These are phyloP conservation scores for Podospora anserina DNA, from an alignment of 495 filamentous ascomycete genomes.

Conservation along the genomic window DNA sequence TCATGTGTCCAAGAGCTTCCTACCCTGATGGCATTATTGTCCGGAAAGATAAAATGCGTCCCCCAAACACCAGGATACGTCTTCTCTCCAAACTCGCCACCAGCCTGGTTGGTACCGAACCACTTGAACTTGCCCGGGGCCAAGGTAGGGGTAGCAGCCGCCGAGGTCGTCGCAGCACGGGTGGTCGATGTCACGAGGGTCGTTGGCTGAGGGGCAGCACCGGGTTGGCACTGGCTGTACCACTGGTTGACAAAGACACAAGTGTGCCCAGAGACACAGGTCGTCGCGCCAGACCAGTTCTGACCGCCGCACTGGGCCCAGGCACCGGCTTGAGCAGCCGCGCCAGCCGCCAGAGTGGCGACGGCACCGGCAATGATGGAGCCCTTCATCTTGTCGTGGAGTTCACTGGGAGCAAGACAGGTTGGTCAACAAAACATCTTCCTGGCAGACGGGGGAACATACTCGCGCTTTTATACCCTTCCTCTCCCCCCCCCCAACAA, in stretches of 20 bases:
- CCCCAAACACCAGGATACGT: slow-evolving; percentile 54
- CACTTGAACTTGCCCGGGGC: slow-evolving; percentile 38
- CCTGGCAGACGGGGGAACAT: neutral
- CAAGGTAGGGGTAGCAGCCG: slow-evolving; percentile 14
- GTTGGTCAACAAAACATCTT: slow-evolving; percentile 3
- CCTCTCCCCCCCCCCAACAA: neutral
- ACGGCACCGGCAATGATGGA: slow-evolving; percentile 27
- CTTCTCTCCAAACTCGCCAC: slow-evolving; percentile 54
- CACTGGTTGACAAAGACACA: slow-evolving; percentile 44
- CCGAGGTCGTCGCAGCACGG: slow-evolving; percentile 15
- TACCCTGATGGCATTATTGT: slow-evolving; percentile 45
- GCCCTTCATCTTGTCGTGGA: slow-evolving; percentile 27
- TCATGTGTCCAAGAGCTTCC: slow-evolving; percentile 10
- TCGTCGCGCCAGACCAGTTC: slow-evolving; percentile 38
- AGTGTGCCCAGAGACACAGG: slow-evolving; percentile 40
- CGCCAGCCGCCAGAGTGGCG: slow-evolving; percentile 26
- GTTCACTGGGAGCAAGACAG: neutral
- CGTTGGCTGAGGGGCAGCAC: slow-evolving; percentile 16
- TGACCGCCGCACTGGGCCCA: slow-evolving; percentile 49
- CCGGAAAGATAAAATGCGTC: slow-evolving; percentile 59
- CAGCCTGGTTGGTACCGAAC: slow-evolving; percentile 49
- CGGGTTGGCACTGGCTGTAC: slow-evolving; percentile 43
- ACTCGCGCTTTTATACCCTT: neutral
- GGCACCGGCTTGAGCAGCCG: slow-evolving; percentile 27
- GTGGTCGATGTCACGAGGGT: slow-evolving; percentile 21